A percentile compares a stretch with the other conserved stretches of the same genome.
Evolutionary conservation across 805 yeast genomes (phyloP).

Genomic region (Saturnispora mendoncae): DNA sequence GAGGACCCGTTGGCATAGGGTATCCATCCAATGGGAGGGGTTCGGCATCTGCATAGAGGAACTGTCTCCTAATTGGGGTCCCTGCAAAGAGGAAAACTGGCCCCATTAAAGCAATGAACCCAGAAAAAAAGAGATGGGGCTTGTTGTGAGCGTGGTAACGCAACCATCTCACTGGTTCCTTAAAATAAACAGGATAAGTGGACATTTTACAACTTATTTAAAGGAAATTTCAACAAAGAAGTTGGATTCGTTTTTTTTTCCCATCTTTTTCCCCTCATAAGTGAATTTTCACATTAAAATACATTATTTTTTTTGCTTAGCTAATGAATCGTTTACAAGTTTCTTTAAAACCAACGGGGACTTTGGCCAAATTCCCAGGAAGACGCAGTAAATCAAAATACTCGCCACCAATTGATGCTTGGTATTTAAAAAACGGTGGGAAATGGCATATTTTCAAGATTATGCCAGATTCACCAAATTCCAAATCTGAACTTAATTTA

Average conservation of each 20-base stretch:
- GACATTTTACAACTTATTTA: constrained; percentile 14
- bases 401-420: constrained; percentile 18
- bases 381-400: constrained; percentile 6
- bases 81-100: constrained; percentile 52
- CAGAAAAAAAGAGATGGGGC: constrained; percentile 65
- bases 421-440: constrained; percentile 14
- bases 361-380: constrained; percentile 8
- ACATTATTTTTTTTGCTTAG: neutral
- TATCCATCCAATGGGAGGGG: constrained; percentile 53
- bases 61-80: constrained; percentile 64
- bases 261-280: neutral
- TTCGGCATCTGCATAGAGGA: constrained; percentile 52
- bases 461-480: constrained; percentile 5
- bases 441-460: constrained; percentile 14
- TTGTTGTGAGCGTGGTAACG: constrained; percentile 69
- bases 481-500: constrained; percentile 16
- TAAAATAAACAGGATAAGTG: constrained; percentile 44
- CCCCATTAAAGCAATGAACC: constrained; percentile 55
- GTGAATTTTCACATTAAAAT: neutral
- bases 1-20: constrained; percentile 47
- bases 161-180: constrained; percentile 58
- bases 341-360: constrained; percentile 15
- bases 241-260: neutral
- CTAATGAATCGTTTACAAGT: constrained; percentile 6
- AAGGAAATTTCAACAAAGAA: neutral